Evolutionary conservation across 2,329 filamentous ascomycete genomes (phyloP), one percentile per base, ranked within the genome.

Genomic region (Beauveria bassiana): DNA sequence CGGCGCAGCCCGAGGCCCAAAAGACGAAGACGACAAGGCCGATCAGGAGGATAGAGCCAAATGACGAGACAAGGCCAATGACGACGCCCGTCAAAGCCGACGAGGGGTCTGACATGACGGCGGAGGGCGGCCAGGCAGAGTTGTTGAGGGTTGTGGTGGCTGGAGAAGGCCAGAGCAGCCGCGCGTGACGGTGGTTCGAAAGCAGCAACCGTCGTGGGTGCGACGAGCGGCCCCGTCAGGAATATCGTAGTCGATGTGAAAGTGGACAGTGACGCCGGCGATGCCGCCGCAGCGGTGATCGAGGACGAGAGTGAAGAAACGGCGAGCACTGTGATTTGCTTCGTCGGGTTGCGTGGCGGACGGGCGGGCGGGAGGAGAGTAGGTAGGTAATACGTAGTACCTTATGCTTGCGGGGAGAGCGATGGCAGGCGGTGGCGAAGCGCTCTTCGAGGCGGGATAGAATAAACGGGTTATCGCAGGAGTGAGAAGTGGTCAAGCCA

Each of bases 21-120:
- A 98, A 95, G 78, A 97, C 95, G 76, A 96, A 97, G 72, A 98
- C 86, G 71, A 95, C 78, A 65, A 96, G 74, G 62, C 90, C 88
- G 65, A 96, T 91, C 62, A 97, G 80, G 38, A 90, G 85, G 50
- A 93, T 93, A 45, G 93, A 96, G 64, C 92, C 93, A 75, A 98
- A 93, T 16, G 93, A 96, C 45, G 93, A 96, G 64, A 97, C 82
- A 71, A 99, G 86, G 67, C 93, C 95, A 73, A 99, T 98, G 74
- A 98, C 83, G 70, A 98, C 90, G 73, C 93, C 93, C 66, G 84
- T 86, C 66, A 86, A 73, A 68, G 79, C 79, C 34, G 78, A 79
- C 47, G 74, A 75, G 18, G 75, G 73, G 58, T 62, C 61, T 50
- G 74, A 66, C 49, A 71, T 59, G 55, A 10, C 9, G 42, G 42